Conservation (phyloP, 2,329 filamentous ascomycete species). For the Diaporthe australafricana region DNA sequence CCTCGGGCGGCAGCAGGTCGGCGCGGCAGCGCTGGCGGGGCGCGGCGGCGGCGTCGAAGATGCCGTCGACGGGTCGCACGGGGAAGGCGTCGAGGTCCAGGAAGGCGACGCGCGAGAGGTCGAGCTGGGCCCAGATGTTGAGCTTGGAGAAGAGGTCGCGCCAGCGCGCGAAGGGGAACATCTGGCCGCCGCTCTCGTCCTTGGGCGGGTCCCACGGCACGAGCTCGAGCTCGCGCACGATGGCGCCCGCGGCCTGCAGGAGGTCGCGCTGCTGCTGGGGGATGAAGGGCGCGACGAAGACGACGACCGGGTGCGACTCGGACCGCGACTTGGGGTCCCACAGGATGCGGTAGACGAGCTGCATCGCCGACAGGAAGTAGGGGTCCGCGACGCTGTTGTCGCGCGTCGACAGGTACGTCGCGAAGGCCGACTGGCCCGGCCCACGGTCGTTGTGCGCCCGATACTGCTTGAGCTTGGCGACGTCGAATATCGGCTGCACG, state of each 20-base stretch:
- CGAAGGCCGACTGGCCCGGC: conserved; percentile 33
- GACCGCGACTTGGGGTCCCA: conserved; percentile 36
- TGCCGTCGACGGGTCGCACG: conserved; percentile 28
- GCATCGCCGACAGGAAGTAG: conserved; percentile 37
- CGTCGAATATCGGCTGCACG: conserved; percentile 28
- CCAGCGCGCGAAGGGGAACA: conserved; percentile 36
- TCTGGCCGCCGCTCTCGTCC: background rate
- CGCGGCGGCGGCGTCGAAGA: conserved; percentile 25
- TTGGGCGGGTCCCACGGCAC: conserved; percentile 36
- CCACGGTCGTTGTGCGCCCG: conserved; percentile 35
- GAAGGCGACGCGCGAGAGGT: conserved; percentile 31
- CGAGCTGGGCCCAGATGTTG: conserved; percentile 36
- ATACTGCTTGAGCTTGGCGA: conserved; percentile 34
- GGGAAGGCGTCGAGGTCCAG: conserved; percentile 36
- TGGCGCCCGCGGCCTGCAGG: conserved; percentile 32
- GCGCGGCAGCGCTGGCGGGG: conserved; percentile 31
- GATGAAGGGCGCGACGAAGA: conserved; percentile 37
- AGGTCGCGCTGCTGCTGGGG: conserved; percentile 35
- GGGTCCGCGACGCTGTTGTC: conserved; percentile 35
- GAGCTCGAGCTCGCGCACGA: conserved; percentile 35
- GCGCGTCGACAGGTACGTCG: conserved; percentile 37
- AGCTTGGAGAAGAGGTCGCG: conserved; percentile 36
- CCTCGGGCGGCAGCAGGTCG: conserved; percentile 31
- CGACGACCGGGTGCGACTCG: conserved; percentile 28
- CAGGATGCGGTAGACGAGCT: conserved; percentile 36